These are phyloP conservation scores for Tagetes patula DNA, from an alignment of 129 eudicot genomes.

Conservation along the genomic window DNA sequence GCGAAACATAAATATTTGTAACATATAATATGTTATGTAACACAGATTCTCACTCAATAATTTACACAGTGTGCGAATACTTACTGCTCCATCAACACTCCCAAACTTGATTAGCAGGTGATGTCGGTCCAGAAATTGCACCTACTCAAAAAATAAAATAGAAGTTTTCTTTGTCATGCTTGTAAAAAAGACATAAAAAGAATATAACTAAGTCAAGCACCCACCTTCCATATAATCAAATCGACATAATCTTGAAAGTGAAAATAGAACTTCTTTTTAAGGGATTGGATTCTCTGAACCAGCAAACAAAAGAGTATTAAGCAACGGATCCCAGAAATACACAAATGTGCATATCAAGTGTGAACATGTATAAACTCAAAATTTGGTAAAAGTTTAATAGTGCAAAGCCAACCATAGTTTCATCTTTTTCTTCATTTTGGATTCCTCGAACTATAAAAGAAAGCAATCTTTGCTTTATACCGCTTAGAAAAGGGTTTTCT, in stretches of 20 bases:
- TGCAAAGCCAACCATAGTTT: slow-evolving; percentile 58
- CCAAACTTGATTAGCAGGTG: slow-evolving; percentile 95
- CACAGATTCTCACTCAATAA: neutral
- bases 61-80: slow-evolving; percentile 24
- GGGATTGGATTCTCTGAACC: slow-evolving; percentile 80
- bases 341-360: neutral
- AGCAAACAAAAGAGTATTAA: slow-evolving; percentile 28
- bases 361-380: slow-evolving; percentile 15
- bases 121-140: slow-evolving; percentile 93
- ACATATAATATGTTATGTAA: neutral
- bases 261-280: slow-evolving; percentile 91
- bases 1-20: slow-evolving; percentile 8
- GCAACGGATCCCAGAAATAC: slow-evolving; percentile 16
- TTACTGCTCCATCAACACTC: slow-evolving; percentile 97
- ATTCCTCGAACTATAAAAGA: slow-evolving; percentile 83
- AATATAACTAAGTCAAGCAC: slow-evolving; percentile 12
- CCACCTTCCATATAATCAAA: slow-evolving; percentile 94
- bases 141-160: slow-evolving; percentile 45
- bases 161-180: slow-evolving; percentile 6
- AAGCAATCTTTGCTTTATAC: slow-evolving; percentile 90
- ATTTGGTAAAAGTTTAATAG: slow-evolving; percentile 18
- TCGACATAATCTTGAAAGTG: slow-evolving; percentile 97
- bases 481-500: slow-evolving; percentile 65
- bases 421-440: slow-evolving; percentile 87
- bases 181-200: neutral